Percentiles rank a stretch among this genome's conserved stretches.
Conservation (phyloP, 2,329 filamentous ascomycete species). For the Fusarium chlamydosporum region DNA sequence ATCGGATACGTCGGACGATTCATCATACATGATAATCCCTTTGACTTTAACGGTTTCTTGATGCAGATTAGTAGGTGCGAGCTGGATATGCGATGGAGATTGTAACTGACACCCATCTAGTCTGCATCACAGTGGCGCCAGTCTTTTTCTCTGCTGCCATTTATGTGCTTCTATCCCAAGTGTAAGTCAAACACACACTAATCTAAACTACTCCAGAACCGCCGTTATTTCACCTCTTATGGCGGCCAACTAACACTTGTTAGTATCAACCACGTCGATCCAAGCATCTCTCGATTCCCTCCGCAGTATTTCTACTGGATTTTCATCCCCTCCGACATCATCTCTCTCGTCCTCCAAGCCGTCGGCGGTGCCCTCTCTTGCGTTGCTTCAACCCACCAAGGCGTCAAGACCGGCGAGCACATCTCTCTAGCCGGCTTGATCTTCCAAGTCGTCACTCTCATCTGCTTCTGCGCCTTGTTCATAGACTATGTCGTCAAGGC, state of each 20-base stretch:
- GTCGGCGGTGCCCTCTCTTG: slow-evolving; percentile 63
- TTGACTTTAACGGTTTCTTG: slow-evolving; percentile 69
- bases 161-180: slow-evolving; percentile 51
- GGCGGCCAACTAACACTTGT: slow-evolving; percentile 1
- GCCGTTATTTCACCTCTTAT: neutral
- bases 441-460: slow-evolving; percentile 65
- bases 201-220: too few species aligned
- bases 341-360: slow-evolving; percentile 67
- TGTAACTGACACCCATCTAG: slow-evolving; percentile 37
- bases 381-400: slow-evolving; percentile 53
- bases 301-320: slow-evolving; percentile 48
- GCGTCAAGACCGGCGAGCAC: slow-evolving; percentile 58
- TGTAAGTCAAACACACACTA: slow-evolving; percentile 35
- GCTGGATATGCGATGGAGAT: neutral
- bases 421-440: slow-evolving; percentile 66
- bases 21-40: slow-evolving; percentile 69
- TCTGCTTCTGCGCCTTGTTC: slow-evolving; percentile 61
- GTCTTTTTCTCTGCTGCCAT: slow-evolving; percentile 52
- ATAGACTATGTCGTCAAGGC: slow-evolving; percentile 58
- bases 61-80: slow-evolving; percentile 70
- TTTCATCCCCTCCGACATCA: slow-evolving; percentile 61
- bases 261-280: slow-evolving; percentile 46
- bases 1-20: slow-evolving; percentile 73
- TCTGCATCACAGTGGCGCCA: slow-evolving; percentile 54
- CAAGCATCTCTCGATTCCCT: slow-evolving; percentile 44